These are phyloP conservation scores for Aspergillus bertholletiae DNA, from an alignment of 495 filamentous ascomycete genomes.

Conservation along the genomic window DNA sequence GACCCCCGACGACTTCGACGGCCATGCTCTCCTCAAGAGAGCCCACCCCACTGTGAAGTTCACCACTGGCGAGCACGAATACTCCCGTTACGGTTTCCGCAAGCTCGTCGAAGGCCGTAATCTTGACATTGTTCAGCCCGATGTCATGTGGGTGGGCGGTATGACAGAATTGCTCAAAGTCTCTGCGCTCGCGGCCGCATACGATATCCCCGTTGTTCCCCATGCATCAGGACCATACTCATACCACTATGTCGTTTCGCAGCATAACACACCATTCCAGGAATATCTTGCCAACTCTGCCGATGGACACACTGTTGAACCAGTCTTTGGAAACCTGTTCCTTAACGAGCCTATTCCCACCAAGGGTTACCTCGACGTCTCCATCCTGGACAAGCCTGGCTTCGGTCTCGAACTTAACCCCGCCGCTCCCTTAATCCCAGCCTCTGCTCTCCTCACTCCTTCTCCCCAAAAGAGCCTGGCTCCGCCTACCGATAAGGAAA, in stretches of 20 bases:
- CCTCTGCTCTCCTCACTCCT: slow-evolving; percentile 65
- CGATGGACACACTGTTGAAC: slow-evolving; percentile 81
- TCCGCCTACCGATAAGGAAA: slow-evolving; percentile 32
- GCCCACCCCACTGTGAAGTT: slow-evolving; percentile 90
- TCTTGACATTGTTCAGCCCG: slow-evolving; percentile 88
- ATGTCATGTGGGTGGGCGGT: slow-evolving; percentile 95
- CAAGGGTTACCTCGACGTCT: slow-evolving; percentile 73
- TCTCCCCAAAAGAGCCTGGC: slow-evolving; percentile 60
- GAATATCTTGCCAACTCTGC: slow-evolving; percentile 91
- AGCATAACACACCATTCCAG: slow-evolving; percentile 88
- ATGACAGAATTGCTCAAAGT: slow-evolving; percentile 89
- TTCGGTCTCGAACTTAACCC: slow-evolving; percentile 88
- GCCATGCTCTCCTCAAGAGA: slow-evolving; percentile 80
- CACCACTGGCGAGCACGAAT: slow-evolving; percentile 94
- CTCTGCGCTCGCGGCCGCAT: slow-evolving; percentile 81
- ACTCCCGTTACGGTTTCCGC: slow-evolving; percentile 87
- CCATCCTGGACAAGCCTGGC: slow-evolving; percentile 80
- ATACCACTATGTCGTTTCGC: slow-evolving; percentile 91
- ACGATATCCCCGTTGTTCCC: slow-evolving; percentile 91
- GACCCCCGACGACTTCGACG: slow-evolving; percentile 84
- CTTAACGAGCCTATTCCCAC: slow-evolving; percentile 84
- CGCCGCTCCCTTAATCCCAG: slow-evolving; percentile 70
- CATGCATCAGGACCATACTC: slow-evolving; percentile 90
- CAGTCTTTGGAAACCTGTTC: slow-evolving; percentile 90
- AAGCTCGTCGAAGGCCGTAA: slow-evolving; percentile 90